Conservation (phyloP, 768 basidiomycete genomes). For the Candolleomyces aberdarensis region DNA sequence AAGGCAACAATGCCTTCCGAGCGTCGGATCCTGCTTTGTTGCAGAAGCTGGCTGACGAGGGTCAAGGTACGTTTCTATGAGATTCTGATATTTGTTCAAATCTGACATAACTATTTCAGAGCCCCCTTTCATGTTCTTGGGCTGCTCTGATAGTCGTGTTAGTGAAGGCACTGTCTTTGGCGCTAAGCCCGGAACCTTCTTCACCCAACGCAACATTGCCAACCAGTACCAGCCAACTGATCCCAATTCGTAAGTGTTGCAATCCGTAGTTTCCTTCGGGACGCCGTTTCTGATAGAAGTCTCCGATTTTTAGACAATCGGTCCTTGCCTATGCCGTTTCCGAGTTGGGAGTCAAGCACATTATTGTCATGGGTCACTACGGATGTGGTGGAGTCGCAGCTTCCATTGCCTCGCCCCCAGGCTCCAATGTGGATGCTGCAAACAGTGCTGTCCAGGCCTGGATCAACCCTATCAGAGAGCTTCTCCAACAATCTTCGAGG, state of each 20-base stretch:
- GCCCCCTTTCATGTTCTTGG: slow-evolving; percentile 35
- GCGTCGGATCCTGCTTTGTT: slow-evolving; percentile 25
- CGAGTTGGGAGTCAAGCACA: slow-evolving; percentile 32
- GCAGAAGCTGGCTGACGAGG: slow-evolving; percentile 26
- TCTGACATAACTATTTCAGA: slow-evolving; percentile 12
- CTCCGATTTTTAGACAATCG: slow-evolving; percentile 20
- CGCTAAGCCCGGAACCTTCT: slow-evolving; percentile 36
- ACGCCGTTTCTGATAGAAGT: not conserved
- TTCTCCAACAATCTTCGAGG: slow-evolving; percentile 31
- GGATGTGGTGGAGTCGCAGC: slow-evolving; percentile 42
- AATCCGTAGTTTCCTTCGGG: not conserved
- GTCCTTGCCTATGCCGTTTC: slow-evolving; percentile 38
- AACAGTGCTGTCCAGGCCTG: slow-evolving; percentile 34
- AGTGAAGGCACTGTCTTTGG: slow-evolving; percentile 36
- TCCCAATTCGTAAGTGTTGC: slow-evolving; percentile 29
- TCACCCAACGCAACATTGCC: slow-evolving; percentile 37
- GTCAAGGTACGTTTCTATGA: slow-evolving; percentile 24
- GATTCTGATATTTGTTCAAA: not conserved
- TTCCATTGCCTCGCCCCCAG: slow-evolving; percentile 26
- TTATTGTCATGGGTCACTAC: slow-evolving; percentile 44
- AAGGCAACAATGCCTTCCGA: slow-evolving; percentile 32
- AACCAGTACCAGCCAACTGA: slow-evolving; percentile 37
- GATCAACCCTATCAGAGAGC: slow-evolving; percentile 37
- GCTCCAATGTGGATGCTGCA: slow-evolving; percentile 20
- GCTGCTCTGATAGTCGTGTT: slow-evolving; percentile 38